A percentile compares a stretch with the other conserved stretches of the same genome.
These are phyloP conservation scores for Lojkania enalia DNA, from an alignment of 2,329 filamentous ascomycete genomes.

Conservation along the genomic window DNA sequence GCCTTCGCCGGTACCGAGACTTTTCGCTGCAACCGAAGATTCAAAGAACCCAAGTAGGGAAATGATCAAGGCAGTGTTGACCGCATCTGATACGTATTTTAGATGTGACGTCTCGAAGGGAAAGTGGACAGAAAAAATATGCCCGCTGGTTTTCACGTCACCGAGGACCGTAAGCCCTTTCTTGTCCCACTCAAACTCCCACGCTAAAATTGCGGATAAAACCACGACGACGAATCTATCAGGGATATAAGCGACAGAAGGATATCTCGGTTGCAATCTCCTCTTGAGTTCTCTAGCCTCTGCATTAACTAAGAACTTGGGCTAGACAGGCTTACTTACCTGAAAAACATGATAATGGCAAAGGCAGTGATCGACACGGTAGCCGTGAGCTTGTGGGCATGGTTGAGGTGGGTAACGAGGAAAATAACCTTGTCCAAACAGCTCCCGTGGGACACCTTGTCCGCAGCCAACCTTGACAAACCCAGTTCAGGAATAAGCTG, in stretches of 20 bases:
- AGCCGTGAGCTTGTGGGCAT: conserved; percentile 74
- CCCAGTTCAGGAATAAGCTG: conserved; percentile 92
- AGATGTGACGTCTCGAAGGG: conserved; percentile 79
- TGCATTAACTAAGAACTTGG: neutral
- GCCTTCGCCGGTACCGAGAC: conserved; percentile 60
- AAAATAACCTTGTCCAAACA: conserved; percentile 85
- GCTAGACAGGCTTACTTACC: conserved; percentile 55
- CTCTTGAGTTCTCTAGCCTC: conserved; percentile 76
- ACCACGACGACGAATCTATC: conserved; percentile 91
- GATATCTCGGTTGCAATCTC: conserved; percentile 75
- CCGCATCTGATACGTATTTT: conserved; percentile 78
- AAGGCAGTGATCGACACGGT: conserved; percentile 80
- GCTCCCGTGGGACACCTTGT: conserved; percentile 79
- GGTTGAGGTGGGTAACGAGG: conserved; percentile 66
- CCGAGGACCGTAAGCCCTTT: conserved; percentile 84
- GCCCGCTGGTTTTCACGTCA: conserved; percentile 73
- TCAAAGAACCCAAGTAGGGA: conserved; percentile 98
- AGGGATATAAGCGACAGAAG: conserved; percentile 82
- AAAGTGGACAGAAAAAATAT: conserved; percentile 79
- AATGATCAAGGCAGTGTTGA: conserved; percentile 91
- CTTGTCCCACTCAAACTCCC: conserved; percentile 74
- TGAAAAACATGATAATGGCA: conserved; percentile 83
- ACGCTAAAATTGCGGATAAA: conserved; percentile 78
- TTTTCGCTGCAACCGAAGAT: conserved; percentile 93
- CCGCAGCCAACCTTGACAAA: conserved; percentile 66